Evolutionary conservation across 352 stramenopile species (phyloP), one percentile per base, ranked within the genome.

Genomic region (Thraustochytrium sp.): DNA sequence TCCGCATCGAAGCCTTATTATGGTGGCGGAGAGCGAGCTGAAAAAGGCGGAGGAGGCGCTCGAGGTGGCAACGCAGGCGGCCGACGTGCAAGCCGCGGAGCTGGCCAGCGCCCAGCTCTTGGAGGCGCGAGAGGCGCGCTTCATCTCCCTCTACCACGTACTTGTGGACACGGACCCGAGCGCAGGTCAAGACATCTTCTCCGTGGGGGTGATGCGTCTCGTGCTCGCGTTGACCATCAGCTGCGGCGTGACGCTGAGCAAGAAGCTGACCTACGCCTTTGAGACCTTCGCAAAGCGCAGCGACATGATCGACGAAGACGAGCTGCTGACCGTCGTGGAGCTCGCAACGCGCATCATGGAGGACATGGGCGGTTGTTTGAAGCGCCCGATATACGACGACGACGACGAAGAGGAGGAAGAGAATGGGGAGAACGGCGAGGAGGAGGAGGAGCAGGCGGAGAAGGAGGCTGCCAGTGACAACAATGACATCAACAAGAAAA

Each of bases 251-350:
- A 73, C 82, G 4, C 40, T 96, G 16, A 75, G 78, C 3, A 87
- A 89, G 29, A 95, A 94, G 76, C 88, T 95, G 29, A 85, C 85
- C 11, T 93, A 95, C 53, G 36, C 95, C 1, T 93, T 95, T 74
- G 63, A 89, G 1, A 87, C 95, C 51, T 96, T 94, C 82, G 82
- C 85, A 54, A 65, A 68, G 65, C 82, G 86, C 31, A 44, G 64
- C 65, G 84, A 89, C 63, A 85, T 84, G 34, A 55, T 88, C 21
- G 72, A 84, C 62, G 72, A 85, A n/a, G 84, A 77, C 26, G 84
- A 88, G 34, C 55, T 89, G 16, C 53, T 82, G 29, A 5, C 40
- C 18, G 44, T 87, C 59, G 42, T 88, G 9, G 44, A 61, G 42
- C 86, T 65, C 48, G 49, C 89, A 34, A 56, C 61, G 49, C 75